Conservation (phyloP, 2,329 filamentous ascomycete species). For the Epichloe amarillans region DNA sequence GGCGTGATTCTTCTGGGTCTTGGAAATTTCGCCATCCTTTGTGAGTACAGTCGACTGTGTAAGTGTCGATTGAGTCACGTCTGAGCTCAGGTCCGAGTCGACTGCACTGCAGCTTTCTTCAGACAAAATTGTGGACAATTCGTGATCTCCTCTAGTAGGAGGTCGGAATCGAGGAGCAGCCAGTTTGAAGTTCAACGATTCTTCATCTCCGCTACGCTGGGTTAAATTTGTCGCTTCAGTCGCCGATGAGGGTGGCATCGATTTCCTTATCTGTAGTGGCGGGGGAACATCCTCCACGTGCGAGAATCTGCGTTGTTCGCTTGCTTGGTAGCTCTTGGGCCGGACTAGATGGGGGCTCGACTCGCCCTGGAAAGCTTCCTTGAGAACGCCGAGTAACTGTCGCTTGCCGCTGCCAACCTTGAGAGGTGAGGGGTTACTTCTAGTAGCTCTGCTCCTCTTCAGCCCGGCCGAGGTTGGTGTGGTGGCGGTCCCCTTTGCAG, state of each 20-base stretch:
- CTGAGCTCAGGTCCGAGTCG: slow-evolving; percentile 37
- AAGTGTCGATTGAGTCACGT: slow-evolving; percentile 33
- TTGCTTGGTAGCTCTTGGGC: slow-evolving; percentile 35
- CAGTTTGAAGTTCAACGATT: slow-evolving; percentile 12
- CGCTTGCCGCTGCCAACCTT: slow-evolving; percentile 31
- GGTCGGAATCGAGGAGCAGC: slow-evolving; percentile 25
- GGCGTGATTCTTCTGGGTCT: slow-evolving; percentile 25
- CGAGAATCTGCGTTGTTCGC: slow-evolving; percentile 25
- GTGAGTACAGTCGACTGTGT: slow-evolving; percentile 39
- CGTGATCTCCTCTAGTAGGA: slow-evolving; percentile 41
- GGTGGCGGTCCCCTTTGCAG: slow-evolving; percentile 15
- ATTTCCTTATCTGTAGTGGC: slow-evolving; percentile 2
- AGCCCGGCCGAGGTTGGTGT: slow-evolving; percentile 27
- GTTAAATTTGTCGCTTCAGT: background rate
- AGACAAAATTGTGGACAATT: slow-evolving; percentile 44
- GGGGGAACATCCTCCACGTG: slow-evolving; percentile 12
- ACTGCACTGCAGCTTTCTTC: slow-evolving; percentile 32
- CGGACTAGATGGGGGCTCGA: slow-evolving; percentile 34
- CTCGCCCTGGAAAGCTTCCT: slow-evolving; percentile 50
- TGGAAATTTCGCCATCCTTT: slow-evolving; percentile 24
- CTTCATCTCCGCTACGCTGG: background rate
- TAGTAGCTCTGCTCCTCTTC: slow-evolving; percentile 43
- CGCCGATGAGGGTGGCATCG: background rate
- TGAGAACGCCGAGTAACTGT: slow-evolving; percentile 43
- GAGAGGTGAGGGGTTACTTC: slow-evolving; percentile 32